Percentiles rank a stretch among this genome's conserved stretches.
Conservation (phyloP, 2,329 filamentous ascomycete genomes). For the Fusarium sulawesiense region DNA sequence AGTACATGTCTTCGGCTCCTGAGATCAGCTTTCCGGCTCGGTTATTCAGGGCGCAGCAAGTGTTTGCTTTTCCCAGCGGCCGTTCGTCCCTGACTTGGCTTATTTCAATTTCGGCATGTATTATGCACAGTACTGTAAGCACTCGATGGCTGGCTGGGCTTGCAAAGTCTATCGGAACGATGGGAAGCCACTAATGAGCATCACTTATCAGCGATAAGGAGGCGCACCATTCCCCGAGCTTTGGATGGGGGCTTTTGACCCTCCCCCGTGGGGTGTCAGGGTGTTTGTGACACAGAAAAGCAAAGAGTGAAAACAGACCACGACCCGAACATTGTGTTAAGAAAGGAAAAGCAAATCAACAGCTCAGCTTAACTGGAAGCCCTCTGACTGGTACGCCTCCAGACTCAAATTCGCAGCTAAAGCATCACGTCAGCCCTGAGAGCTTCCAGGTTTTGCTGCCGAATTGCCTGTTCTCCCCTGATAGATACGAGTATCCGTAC, state of each 20-base stretch:
- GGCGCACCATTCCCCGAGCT: slow-evolving; percentile 23
- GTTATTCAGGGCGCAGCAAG: slow-evolving; percentile 16
- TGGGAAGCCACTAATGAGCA: slow-evolving; percentile 24
- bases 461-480: slow-evolving; percentile 5
- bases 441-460: slow-evolving; percentile 19
- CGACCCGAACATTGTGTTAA: slow-evolving; percentile 8
- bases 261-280: slow-evolving; percentile 24
- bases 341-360: background rate
- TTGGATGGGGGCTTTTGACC: slow-evolving; percentile 11
- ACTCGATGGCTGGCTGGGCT: background rate
- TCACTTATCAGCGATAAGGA: slow-evolving; percentile 14
- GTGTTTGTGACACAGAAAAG: slow-evolving; percentile 29
- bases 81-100: slow-evolving; percentile 17
- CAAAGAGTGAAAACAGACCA: slow-evolving; percentile 1
- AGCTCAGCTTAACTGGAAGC: background rate
- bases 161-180: slow-evolving; percentile 31
- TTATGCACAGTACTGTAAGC: background rate
- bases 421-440: slow-evolving; percentile 35
- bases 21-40: slow-evolving; percentile 11
- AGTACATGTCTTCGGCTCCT: slow-evolving; percentile 3
- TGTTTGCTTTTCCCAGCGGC: slow-evolving; percentile 9
- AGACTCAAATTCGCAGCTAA: slow-evolving; percentile 4
- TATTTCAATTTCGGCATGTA: slow-evolving; percentile 21
- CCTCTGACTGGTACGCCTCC: slow-evolving; percentile 27
- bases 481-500: slow-evolving; percentile 1